Conservation (phyloP, 352 stramenopile genomes). For the Peronospora tabacina region DNA sequence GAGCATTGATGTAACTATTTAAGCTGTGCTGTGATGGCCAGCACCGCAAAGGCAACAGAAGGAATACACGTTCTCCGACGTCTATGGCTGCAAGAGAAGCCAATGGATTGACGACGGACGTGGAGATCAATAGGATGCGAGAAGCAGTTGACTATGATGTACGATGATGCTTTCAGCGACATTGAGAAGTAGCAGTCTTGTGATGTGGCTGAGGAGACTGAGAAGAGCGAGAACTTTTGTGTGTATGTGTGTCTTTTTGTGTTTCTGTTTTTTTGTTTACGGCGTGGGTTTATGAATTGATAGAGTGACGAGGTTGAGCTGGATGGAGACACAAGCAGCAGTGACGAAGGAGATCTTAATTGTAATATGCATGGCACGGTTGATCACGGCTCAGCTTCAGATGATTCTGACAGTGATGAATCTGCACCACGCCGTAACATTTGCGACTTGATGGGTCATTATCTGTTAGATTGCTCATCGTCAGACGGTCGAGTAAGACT, state of each 20-base stretch:
- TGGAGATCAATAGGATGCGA: slow-evolving; percentile 17
- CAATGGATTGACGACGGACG: slow-evolving; percentile 2
- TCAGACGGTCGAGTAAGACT: slow-evolving; percentile 22
- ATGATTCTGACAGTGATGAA: slow-evolving; percentile 36
- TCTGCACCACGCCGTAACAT: slow-evolving; percentile 58
- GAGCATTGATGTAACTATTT: slow-evolving; percentile 88
- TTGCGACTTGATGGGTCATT: slow-evolving; percentile 85
- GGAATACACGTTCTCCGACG: slow-evolving; percentile 52
- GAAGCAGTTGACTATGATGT: slow-evolving; percentile 35
- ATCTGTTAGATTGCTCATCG: slow-evolving; percentile 67
- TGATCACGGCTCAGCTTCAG: slow-evolving; percentile 18
- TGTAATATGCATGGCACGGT: slow-evolving; percentile 23
- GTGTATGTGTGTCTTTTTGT: slow-evolving; percentile 8
- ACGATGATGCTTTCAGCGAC: slow-evolving; percentile 5
- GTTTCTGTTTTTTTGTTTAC: neutral
- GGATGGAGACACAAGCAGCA: slow-evolving; percentile 38
- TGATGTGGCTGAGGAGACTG: slow-evolving; percentile 4
- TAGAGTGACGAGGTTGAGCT: slow-evolving; percentile 41
- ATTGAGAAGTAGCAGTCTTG: neutral
- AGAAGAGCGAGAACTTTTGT: slow-evolving; percentile 1
- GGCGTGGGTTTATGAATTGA: neutral
- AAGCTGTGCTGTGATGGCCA: slow-evolving; percentile 76
- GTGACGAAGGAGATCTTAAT: slow-evolving; percentile 35
- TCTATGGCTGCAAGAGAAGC: slow-evolving; percentile 12
- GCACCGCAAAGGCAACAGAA: slow-evolving; percentile 78